phyloP scores from a whole-genome alignment of 2,329 filamentous ascomycete species.

The Arachnomyces sp. region DNA sequence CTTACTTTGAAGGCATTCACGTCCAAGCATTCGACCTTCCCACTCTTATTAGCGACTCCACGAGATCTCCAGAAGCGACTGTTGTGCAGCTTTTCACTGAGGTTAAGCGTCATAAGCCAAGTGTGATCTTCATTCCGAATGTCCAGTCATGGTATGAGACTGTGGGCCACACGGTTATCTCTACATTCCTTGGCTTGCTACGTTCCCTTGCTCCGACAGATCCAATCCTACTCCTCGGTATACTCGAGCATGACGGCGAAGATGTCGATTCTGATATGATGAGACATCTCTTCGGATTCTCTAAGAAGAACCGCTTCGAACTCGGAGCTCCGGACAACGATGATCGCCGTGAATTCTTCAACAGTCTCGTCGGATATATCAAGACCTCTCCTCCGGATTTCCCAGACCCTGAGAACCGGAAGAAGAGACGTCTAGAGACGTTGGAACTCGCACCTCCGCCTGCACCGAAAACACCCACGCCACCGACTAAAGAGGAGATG shows the following conservation, averaged over 20 bases:
- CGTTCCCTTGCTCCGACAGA: slow-evolving; percentile 81
- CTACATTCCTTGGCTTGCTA: slow-evolving; percentile 75
- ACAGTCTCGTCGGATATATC: slow-evolving; percentile 64
- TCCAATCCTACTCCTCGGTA: slow-evolving; percentile 78
- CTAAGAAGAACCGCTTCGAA: slow-evolving; percentile 64
- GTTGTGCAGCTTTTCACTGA: slow-evolving; percentile 87
- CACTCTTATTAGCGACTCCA: slow-evolving; percentile 73
- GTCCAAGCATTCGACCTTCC: slow-evolving; percentile 91
- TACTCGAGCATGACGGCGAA: slow-evolving; percentile 60
- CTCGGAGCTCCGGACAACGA: slow-evolving; percentile 57
- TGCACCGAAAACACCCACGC: slow-evolving; percentile 52
- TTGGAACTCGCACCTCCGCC: slow-evolving; percentile 67
- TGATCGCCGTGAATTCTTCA: slow-evolving; percentile 71
- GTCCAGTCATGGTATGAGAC: slow-evolving; percentile 80
- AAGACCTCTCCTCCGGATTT: slow-evolving; percentile 75
- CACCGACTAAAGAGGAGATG: slow-evolving; percentile 67
- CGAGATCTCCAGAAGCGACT: slow-evolving; percentile 73
- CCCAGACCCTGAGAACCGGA: slow-evolving; percentile 75
- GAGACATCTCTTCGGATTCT: slow-evolving; percentile 76
- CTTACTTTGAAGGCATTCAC: slow-evolving; percentile 87
- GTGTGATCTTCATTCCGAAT: slow-evolving; percentile 88
- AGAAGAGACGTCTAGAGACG: slow-evolving; percentile 71
- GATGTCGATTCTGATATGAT: slow-evolving; percentile 57
- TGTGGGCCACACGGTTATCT: slow-evolving; percentile 55
- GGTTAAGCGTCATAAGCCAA: slow-evolving; percentile 87